Evolutionary conservation across 352 stramenopile genomes (phyloP).

Genomic region (Pythium insidiosum): DNA sequence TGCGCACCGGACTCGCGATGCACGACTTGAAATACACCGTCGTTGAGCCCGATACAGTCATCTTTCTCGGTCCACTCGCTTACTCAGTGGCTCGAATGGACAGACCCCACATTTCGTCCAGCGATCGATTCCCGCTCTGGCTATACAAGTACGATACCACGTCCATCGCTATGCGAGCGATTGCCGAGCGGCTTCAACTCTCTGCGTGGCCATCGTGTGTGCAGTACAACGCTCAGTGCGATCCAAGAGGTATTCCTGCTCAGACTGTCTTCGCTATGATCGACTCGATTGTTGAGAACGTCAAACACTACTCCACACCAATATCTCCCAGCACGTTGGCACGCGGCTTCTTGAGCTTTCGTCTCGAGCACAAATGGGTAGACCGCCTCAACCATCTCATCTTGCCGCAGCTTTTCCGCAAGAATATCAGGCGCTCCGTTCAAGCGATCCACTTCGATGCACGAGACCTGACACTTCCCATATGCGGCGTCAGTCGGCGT

Average conservation of each 20-base stretch:
- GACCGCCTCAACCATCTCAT: not conserved
- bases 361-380: not conserved
- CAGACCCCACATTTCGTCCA: not conserved
- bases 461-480: not conserved
- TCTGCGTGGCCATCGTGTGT: slow-evolving; percentile 6
- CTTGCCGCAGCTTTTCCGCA: not conserved
- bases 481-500: too few relatives aligned
- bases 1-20: not conserved
- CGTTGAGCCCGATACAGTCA: not conserved
- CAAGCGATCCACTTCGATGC: not conserved
- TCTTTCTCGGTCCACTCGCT: not conserved
- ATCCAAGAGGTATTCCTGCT: not conserved
- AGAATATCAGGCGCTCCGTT: not conserved
- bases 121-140: not conserved
- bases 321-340: not conserved
- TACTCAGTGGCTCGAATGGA: not conserved
- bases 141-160: slow-evolving; percentile 10
- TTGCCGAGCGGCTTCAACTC: not conserved
- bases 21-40: not conserved
- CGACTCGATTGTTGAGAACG: slow-evolving; percentile 3
- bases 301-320: not conserved
- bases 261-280: too few relatives aligned
- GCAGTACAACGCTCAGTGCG: slow-evolving; percentile 4
- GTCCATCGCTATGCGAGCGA: slow-evolving; percentile 2
- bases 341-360: not conserved